phyloP scores from a whole-genome alignment of 345 rosid genomes.

The Acer negundo region DNA sequence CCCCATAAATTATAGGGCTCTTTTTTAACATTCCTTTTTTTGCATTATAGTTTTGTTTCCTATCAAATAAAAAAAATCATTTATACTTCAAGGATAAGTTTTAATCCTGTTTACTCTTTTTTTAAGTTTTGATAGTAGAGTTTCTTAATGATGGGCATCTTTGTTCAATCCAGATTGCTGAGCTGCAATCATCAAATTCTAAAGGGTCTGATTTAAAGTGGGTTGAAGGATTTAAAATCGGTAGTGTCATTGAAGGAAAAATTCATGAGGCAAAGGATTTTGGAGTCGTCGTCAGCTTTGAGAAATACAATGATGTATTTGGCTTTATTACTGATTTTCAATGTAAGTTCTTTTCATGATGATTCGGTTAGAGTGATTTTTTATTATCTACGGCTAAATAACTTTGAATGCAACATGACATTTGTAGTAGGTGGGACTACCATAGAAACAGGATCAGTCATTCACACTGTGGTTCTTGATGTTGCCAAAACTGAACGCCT shows the following conservation, averaged over 20 bases:
- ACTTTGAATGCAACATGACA: slow-evolving; percentile 16
- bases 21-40: too few relatives aligned
- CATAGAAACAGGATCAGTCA: slow-evolving; percentile 55
- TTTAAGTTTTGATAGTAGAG: neutral
- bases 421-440: slow-evolving; percentile 65
- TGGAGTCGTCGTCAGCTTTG: slow-evolving; percentile 81
- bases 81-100: neutral
- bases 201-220: slow-evolving; percentile 54
- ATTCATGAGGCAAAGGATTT: slow-evolving; percentile 72
- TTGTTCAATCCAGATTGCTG: slow-evolving; percentile 58
- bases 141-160: neutral
- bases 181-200: slow-evolving; percentile 55
- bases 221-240: slow-evolving; percentile 74
- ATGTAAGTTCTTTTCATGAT: slow-evolving; percentile 46
- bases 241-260: slow-evolving; percentile 69
- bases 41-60: too few relatives aligned
- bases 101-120: slow-evolving; percentile 1
- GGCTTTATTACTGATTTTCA: slow-evolving; percentile 87
- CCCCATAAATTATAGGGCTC: too few relatives aligned
- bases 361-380: neutral
- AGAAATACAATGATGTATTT: slow-evolving; percentile 53
- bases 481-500: slow-evolving; percentile 76
- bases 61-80: too few relatives aligned
- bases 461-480: slow-evolving; percentile 83
- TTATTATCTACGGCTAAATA: slow-evolving; percentile 10